Evolutionary conservation across 805 yeast species (phyloP).

Genomic region (Teunomyces panamensis): DNA sequence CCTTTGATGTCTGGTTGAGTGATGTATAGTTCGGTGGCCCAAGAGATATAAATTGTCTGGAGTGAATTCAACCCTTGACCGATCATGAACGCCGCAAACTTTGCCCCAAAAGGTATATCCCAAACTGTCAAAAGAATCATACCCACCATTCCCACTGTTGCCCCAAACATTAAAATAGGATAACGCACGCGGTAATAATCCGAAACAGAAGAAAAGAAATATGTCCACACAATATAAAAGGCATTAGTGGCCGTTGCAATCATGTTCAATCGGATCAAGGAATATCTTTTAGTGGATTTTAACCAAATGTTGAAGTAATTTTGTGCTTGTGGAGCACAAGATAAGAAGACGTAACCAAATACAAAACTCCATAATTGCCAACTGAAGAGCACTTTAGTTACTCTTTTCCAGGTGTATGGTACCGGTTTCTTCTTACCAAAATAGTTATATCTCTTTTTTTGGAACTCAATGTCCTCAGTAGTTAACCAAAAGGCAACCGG

Average conservation of each 20-base stretch:
- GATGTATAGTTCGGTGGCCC: conserved; percentile 1
- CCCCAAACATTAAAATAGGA: background rate
- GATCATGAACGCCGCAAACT: conserved; percentile 2
- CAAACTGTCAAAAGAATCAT: background rate
- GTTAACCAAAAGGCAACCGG: conserved; percentile 7
- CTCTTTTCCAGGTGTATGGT: background rate
- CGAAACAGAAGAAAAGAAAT: background rate
- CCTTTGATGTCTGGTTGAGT: conserved; percentile 1
- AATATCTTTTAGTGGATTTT: background rate
- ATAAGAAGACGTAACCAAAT: background rate
- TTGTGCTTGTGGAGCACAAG: background rate
- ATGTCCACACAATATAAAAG: conserved; percentile 3
- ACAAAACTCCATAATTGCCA: conserved; percentile 5
- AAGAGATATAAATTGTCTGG: background rate
- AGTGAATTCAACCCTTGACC: conserved; percentile 2
- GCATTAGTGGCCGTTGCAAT: conserved; percentile 3
- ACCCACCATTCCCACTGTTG: conserved; percentile 1
- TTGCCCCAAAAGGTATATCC: conserved; percentile 2
- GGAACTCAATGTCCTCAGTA: conserved; percentile 4
- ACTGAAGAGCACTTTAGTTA: background rate
- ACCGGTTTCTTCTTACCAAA: background rate
- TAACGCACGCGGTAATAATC: background rate
- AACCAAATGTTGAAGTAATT: conserved; percentile 2
- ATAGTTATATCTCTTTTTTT: conserved; percentile 1
- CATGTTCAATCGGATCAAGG: background rate